phyloP scores from a whole-genome alignment of 305 asterid genomes.

The Caryopteris hybrid region DNA sequence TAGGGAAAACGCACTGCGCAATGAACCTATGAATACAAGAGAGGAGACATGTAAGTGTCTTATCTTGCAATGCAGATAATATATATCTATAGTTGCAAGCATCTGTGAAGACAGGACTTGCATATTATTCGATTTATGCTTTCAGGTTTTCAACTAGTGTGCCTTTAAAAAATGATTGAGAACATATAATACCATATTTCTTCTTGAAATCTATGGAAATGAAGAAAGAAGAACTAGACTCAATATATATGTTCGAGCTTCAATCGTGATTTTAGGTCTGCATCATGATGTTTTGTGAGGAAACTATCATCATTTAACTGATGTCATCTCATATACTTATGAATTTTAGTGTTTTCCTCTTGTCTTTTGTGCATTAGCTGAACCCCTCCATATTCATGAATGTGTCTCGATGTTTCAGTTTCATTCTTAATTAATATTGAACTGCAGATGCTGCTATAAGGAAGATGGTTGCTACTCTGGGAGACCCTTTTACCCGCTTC shows the following conservation, averaged over 20 bases:
- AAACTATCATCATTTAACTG: not conserved
- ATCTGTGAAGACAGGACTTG: not conserved
- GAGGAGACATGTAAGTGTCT: slow-evolving; percentile 79
- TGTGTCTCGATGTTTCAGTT: not conserved
- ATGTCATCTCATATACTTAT: not conserved
- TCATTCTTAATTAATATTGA: slow-evolving; percentile 18
- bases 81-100: not conserved
- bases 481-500: slow-evolving; percentile 95
- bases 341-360: not conserved
- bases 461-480: slow-evolving; percentile 93
- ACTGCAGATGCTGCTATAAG: slow-evolving; percentile 76
- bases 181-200: not conserved
- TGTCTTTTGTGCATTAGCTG: slow-evolving; percentile 3
- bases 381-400: not conserved
- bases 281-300: not conserved
- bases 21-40: slow-evolving; percentile 89
- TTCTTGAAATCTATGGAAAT: not conserved
- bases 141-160: not conserved
- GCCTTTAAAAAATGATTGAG: not conserved
- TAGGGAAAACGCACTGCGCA: slow-evolving; percentile 85
- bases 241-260: not conserved
- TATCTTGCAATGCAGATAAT: slow-evolving; percentile 5
- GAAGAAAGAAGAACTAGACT: not conserved
- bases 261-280: not conserved
- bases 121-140: not conserved